Conservation (phyloP, 208 protist genomes). For the Leishmania martiniquensis region DNA sequence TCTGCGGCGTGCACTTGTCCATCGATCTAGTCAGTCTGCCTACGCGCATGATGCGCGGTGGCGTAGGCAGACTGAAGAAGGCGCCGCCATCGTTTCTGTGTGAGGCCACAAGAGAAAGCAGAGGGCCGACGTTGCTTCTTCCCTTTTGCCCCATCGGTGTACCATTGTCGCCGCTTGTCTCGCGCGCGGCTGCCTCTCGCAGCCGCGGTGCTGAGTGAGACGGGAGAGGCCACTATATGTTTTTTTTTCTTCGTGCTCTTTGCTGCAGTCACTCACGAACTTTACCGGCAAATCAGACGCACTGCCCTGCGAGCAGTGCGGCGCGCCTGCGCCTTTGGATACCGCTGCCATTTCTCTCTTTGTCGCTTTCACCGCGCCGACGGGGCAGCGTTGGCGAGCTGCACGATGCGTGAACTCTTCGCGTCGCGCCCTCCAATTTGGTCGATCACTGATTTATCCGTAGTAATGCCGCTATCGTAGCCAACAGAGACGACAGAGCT, state of each 20-base stretch:
- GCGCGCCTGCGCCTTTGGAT: not conserved
- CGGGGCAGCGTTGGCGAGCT: slow-evolving; percentile 63
- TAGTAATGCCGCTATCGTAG: slow-evolving; percentile 69
- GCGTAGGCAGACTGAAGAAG: not conserved
- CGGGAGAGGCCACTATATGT: not conserved
- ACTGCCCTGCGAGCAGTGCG: not conserved
- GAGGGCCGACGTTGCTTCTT: not conserved
- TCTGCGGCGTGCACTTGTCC: not conserved
- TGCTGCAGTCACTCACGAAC: not conserved
- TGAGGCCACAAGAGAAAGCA: not conserved
- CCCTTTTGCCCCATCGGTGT: too few species aligned
- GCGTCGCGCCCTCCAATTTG: slow-evolving; percentile 43
- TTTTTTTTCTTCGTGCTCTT: slow-evolving; percentile 1
- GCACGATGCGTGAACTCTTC: slow-evolving; percentile 50
- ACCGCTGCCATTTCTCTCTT: not conserved
- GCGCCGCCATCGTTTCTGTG: not conserved
- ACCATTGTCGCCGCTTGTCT: not conserved
- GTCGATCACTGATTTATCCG: slow-evolving; percentile 71
- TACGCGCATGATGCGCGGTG: not conserved
- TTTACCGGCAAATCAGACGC: not conserved
- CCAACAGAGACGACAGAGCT: slow-evolving; percentile 57
- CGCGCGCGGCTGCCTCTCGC: slow-evolving; percentile 1
- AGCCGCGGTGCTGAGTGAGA: not conserved
- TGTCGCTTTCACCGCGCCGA: slow-evolving; percentile 18
- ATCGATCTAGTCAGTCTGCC: not conserved